A percentile compares a stretch with the other conserved stretches of the same genome.
Conservation (phyloP, 176 grass and related monocot species). For the Areca catechu region DNA sequence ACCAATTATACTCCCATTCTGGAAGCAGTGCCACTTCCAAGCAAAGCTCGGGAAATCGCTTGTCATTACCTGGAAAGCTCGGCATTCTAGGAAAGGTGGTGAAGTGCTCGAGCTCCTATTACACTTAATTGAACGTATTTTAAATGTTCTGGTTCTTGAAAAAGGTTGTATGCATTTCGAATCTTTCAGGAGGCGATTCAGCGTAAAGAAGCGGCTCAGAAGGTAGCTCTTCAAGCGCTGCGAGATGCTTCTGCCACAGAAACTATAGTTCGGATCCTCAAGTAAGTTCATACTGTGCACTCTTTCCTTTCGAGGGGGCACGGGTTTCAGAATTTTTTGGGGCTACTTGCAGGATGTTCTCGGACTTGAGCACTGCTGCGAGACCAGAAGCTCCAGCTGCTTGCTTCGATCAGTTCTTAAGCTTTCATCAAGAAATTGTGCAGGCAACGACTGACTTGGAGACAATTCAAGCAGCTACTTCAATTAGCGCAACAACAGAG, state of each 20-base stretch:
- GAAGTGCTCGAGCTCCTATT: background rate
- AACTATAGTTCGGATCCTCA: constrained; percentile 63
- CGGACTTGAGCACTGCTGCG: constrained; percentile 53
- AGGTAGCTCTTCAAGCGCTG: constrained; percentile 73
- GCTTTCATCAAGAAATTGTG: constrained; percentile 69
- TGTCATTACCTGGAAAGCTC: constrained; percentile 62
- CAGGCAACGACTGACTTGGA: constrained; percentile 67
- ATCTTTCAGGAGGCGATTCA: constrained; percentile 57
- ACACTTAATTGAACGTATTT: too few species aligned
- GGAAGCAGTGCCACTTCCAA: constrained; percentile 5
- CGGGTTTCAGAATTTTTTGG: background rate
- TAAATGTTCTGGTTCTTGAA: too few species aligned
- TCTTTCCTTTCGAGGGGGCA: too few species aligned
- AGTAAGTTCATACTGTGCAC: constrained; percentile 22
- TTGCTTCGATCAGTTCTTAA: constrained; percentile 75
- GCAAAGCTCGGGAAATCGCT: constrained; percentile 26
- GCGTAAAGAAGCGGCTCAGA: constrained; percentile 74
- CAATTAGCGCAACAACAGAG: constrained; percentile 23
- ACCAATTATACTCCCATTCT: background rate
- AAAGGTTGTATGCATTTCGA: background rate
- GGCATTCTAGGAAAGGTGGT: constrained; percentile 58
- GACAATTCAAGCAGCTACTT: constrained; percentile 68
- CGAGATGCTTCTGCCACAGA: constrained; percentile 76
- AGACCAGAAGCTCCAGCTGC: constrained; percentile 48
- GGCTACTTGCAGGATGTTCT: constrained; percentile 52